Evolutionary conservation across 1,284 basidiomycete genomes (phyloP).

Genomic region (Microbotryomycetes sp.): DNA sequence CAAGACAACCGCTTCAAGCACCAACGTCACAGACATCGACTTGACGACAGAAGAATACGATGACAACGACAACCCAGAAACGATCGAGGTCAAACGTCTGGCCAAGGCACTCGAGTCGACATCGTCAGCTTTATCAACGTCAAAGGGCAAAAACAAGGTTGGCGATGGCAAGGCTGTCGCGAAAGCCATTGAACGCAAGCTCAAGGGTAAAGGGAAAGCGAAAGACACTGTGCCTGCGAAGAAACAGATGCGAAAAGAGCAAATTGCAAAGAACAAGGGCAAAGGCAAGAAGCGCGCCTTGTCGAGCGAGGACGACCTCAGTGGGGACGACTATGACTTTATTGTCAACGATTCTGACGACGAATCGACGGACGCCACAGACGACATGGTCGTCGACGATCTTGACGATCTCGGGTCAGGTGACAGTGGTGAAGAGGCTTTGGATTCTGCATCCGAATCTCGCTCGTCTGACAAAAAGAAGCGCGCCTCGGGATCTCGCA

Average conservation of each 20-base stretch:
- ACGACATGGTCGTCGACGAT: constrained; percentile 6
- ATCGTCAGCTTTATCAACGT: constrained; percentile 12
- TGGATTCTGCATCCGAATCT: constrained; percentile 1
- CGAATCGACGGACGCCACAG: constrained; percentile 9
- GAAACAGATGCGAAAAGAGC: background rate
- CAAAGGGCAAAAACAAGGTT: constrained; percentile 29
- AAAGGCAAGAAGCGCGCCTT: constrained; percentile 13
- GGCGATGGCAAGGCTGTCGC: constrained; percentile 1
- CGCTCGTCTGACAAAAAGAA: background rate
- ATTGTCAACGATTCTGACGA: constrained; percentile 8
- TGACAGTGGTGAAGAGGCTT: constrained; percentile 12
- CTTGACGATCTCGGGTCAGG: constrained; percentile 17
- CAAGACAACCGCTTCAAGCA: background rate
- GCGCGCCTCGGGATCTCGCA: constrained; percentile 1
- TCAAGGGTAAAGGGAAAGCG: constrained; percentile 27
- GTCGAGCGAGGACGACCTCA: constrained; percentile 9
- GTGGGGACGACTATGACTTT: constrained; percentile 4
- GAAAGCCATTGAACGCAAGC: background rate
- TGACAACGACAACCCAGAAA: constrained; percentile 7
- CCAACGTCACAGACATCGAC: too few species aligned
- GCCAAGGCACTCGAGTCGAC: constrained; percentile 36
- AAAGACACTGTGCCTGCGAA: constrained; percentile 2
- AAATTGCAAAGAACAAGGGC: constrained; percentile 6
- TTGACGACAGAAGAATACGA: constrained; percentile 2
- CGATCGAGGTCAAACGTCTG: constrained; percentile 1